Evolutionary conservation across 2,329 filamentous ascomycete genomes (phyloP), one percentile per base, ranked within the genome.

Genomic region (Neonectria neomacrospora): DNA sequence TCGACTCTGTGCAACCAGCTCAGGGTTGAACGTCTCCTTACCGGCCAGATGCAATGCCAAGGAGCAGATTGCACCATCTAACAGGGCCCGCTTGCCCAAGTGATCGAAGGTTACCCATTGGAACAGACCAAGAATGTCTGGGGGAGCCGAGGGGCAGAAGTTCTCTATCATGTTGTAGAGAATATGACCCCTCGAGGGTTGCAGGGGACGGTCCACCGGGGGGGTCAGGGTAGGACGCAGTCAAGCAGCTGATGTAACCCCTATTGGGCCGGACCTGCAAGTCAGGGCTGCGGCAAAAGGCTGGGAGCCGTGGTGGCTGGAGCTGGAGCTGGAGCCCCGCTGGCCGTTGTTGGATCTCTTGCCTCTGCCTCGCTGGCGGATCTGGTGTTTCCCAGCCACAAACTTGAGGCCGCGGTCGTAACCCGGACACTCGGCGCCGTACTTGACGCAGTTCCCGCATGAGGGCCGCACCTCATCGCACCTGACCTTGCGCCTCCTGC

Each of bases 401-500:
- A 81, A 81, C 68, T 82, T 81, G 64, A 76, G 68, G 41, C 64
- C 63, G 32, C 75, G 73, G 48, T 79, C 75, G 63, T 80, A 81
- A n/a, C 79, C 80, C 6, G 79, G 77, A 58, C 78, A 81, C 8
- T 71, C 69, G 22, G 71, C 75, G 37, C 78, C 77, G 61, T 80
- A 80, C 54, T 73, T 78, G 56, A 71, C 62, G 68, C 80, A 81
- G 55, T 81, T 81, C 23, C 70, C 72, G 58, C 80, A 81, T 56
- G 70, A 73, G 11, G 82, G 82, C 11, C 75, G 77, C 22, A 66
- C 73, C 70, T 83, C 77, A 68, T 85, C 82, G 64, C 83, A 85
- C 74, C 82, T 79, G 61, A 81, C 76, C 51, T 77, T 77, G 58
- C 80, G 75, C 70, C 76, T 78, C 61, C 78, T 75, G 70, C 80